These are phyloP conservation scores for Penicillium rolfsii DNA, from an alignment of 2,329 filamentous ascomycete genomes.

Conservation along the genomic window DNA sequence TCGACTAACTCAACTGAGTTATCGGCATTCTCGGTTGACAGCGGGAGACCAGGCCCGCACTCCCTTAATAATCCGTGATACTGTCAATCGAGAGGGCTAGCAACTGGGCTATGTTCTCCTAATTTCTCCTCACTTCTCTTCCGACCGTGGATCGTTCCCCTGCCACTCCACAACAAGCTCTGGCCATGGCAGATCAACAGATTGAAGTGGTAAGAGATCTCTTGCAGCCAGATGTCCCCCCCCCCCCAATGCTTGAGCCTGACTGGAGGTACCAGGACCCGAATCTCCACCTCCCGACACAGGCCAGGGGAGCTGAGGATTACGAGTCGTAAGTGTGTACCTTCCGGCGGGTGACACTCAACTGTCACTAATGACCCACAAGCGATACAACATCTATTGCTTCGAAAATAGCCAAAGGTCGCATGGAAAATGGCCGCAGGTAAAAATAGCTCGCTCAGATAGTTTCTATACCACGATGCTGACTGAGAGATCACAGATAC, in stretches of 20 bases:
- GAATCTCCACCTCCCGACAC: not conserved
- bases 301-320: not conserved
- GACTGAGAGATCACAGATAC: constrained; percentile 13
- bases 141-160: not conserved
- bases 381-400: constrained; percentile 22
- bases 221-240: not conserved
- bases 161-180: not conserved
- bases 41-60: not conserved
- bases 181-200: not conserved
- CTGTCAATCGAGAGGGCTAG: not conserved
- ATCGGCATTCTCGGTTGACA: not conserved
- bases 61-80: constrained; percentile 1
- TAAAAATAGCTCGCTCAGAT: not conserved
- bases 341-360: not conserved
- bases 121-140: not conserved
- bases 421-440: constrained; percentile 20
- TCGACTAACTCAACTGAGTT: not conserved
- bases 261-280: not conserved
- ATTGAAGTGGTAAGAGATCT: constrained; percentile 2
- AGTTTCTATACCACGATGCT: not conserved
- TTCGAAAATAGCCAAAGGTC: constrained; percentile 16
- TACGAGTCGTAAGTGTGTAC: constrained; percentile 2
- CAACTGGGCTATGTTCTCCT: not conserved
- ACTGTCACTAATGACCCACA: not conserved
- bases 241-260: not conserved